phyloP scores from a whole-genome alignment of 202 grass and related monocot genomes.

The Panicum virgatum region DNA sequence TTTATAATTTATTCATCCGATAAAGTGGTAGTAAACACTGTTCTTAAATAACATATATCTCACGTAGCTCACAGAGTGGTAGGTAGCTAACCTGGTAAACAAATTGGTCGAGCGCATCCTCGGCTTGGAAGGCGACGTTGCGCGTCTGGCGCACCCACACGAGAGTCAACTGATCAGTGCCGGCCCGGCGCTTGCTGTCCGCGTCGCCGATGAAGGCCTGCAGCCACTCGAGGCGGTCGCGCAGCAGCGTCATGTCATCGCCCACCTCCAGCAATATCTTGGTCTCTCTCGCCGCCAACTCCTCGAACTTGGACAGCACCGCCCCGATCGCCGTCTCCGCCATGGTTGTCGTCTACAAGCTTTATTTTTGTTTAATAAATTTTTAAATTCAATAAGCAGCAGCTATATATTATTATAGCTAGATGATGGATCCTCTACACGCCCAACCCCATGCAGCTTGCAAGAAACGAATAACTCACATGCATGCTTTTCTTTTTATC shows the following conservation, averaged over 20 bases:
- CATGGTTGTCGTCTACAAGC: background rate
- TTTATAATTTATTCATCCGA: too few relatives aligned
- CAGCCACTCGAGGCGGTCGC: conserved; percentile 17
- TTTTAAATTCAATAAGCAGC: too few relatives aligned
- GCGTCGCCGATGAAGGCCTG: conserved; percentile 31
- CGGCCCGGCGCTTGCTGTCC: background rate
- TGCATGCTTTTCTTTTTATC: too few relatives aligned
- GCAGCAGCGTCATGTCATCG: conserved; percentile 10
- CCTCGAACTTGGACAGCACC: conserved; percentile 14
- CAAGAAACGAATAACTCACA: too few relatives aligned
- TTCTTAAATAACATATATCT: too few relatives aligned
- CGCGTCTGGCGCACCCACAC: conserved; percentile 32
- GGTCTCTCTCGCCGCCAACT: background rate
- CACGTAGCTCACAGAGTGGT: too few relatives aligned
- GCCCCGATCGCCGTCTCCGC: conserved; percentile 15
- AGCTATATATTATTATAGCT: too few relatives aligned
- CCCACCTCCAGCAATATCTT: conserved; percentile 7
- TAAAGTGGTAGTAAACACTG: too few relatives aligned
- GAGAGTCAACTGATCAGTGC: background rate
- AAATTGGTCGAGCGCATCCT: conserved; percentile 40
- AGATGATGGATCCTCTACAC: too few relatives aligned
- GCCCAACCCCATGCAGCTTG: too few relatives aligned
- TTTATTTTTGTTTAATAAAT: too few relatives aligned
- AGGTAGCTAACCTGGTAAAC: background rate
- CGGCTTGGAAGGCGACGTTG: conserved; percentile 28